These are phyloP conservation scores for Elaphomyces granulatus DNA, from an alignment of 495 filamentous ascomycete genomes.

Conservation along the genomic window DNA sequence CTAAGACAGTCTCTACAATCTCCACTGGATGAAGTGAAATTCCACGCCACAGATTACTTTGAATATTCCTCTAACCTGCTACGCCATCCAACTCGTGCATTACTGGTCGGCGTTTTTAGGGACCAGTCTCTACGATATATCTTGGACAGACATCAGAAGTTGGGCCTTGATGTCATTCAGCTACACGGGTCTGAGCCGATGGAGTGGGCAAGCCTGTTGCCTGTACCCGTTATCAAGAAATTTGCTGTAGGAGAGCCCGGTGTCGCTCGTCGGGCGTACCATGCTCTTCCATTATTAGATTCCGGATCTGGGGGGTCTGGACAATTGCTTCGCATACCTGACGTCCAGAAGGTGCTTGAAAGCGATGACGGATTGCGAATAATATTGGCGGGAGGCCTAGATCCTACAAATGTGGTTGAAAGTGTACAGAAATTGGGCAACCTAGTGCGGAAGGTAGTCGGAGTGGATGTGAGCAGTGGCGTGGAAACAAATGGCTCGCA, in stretches of 20 bases:
- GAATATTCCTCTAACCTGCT: slow-evolving; percentile 40
- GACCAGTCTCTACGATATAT: slow-evolving; percentile 77
- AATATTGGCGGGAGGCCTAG: slow-evolving; percentile 71
- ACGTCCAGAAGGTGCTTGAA: slow-evolving; percentile 46
- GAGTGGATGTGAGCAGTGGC: slow-evolving; percentile 86
- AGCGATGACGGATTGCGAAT: slow-evolving; percentile 51
- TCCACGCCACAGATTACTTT: slow-evolving; percentile 37
- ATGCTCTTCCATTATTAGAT: slow-evolving; percentile 70
- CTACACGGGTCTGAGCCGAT: slow-evolving; percentile 84
- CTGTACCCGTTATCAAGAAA: slow-evolving; percentile 75
- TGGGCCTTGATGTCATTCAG: slow-evolving; percentile 82
- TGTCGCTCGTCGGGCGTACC: slow-evolving; percentile 62
- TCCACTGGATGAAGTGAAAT: slow-evolving; percentile 9
- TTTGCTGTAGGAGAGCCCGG: slow-evolving; percentile 61
- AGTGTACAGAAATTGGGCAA: slow-evolving; percentile 43
- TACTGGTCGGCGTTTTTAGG: slow-evolving; percentile 88
- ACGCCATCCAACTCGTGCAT: slow-evolving; percentile 43
- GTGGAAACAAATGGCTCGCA: slow-evolving; percentile 78
- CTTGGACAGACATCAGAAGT: slow-evolving; percentile 53
- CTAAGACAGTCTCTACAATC: slow-evolving; percentile 24
- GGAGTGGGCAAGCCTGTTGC: slow-evolving; percentile 77
- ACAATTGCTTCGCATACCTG: slow-evolving; percentile 49
- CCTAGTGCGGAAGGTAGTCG: slow-evolving; percentile 46
- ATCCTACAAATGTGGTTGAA: slow-evolving; percentile 55
- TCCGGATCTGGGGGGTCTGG: slow-evolving; percentile 75